Evolutionary conservation across 306 rosid species (phyloP).

Genomic region (Rosa persica): DNA sequence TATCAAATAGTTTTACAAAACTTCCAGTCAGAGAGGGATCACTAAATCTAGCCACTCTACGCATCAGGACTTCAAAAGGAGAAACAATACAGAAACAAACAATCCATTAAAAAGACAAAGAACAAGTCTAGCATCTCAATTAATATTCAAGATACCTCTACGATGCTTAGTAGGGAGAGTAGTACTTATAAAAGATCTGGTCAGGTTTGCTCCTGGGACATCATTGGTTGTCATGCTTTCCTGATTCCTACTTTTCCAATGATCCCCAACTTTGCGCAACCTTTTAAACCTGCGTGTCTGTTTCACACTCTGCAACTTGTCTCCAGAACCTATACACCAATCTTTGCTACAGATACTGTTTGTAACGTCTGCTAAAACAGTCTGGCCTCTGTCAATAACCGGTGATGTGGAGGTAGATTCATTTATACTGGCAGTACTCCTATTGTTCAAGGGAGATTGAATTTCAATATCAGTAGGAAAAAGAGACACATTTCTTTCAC

Average conservation of each 20-base stretch:
- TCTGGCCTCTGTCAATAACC: slow-evolving; percentile 36
- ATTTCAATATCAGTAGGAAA: slow-evolving; percentile 41
- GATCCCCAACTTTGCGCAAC: slow-evolving; percentile 62
- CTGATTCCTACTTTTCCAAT: slow-evolving; percentile 35
- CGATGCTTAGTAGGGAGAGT: slow-evolving; percentile 30
- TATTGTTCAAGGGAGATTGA: slow-evolving; percentile 48
- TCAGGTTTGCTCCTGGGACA: slow-evolving; percentile 30
- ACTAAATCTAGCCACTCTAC: neutral
- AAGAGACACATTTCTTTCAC: slow-evolving; percentile 34
- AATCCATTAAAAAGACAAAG: neutral
- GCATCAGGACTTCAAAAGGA: slow-evolving; percentile 3
- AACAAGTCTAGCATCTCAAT: neutral
- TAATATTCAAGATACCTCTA: slow-evolving; percentile 48
- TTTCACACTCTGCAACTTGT: slow-evolving; percentile 50
- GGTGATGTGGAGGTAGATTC: slow-evolving; percentile 47
- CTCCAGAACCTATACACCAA: slow-evolving; percentile 54
- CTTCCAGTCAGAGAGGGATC: neutral
- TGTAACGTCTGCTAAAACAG: slow-evolving; percentile 38
- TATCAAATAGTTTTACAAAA: neutral
- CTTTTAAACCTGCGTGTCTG: slow-evolving; percentile 62
- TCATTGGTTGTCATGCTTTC: slow-evolving; percentile 29
- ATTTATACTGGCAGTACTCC: slow-evolving; percentile 38
- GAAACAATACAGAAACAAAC: neutral
- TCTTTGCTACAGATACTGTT: slow-evolving; percentile 57
- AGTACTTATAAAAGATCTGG: slow-evolving; percentile 31